Evolutionary conservation across 768 basidiomycete genomes (phyloP).

Genomic region (Suillus placidus): DNA sequence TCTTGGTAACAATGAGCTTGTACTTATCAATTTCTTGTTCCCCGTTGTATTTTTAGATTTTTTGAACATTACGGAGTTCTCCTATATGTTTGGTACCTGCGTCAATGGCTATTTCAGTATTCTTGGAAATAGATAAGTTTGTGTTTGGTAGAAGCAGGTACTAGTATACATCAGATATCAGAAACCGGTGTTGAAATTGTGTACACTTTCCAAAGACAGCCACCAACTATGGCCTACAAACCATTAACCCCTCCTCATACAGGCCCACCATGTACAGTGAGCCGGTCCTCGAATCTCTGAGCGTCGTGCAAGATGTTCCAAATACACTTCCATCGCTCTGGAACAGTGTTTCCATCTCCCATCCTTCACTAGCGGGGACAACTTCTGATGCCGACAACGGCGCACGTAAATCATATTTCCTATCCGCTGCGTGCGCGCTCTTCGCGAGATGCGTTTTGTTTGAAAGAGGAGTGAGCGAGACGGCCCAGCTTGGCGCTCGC

Average conservation of each 20-base stretch:
- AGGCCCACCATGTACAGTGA: slow-evolving; percentile 58
- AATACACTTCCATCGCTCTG: slow-evolving; percentile 72
- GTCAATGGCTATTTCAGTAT: background rate
- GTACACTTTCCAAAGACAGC: background rate
- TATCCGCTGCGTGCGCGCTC: slow-evolving; percentile 2
- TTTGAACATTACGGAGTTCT: background rate
- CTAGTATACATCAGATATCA: background rate
- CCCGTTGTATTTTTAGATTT: background rate
- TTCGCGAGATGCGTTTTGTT: background rate
- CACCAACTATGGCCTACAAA: slow-evolving; percentile 43
- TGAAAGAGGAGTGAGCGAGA: slow-evolving; percentile 40
- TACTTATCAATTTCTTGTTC: background rate
- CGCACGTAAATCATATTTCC: slow-evolving; percentile 44
- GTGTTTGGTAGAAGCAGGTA: background rate
- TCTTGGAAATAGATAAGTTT: background rate
- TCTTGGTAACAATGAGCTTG: background rate
- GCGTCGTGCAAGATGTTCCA: slow-evolving; percentile 52
- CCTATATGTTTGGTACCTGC: background rate
- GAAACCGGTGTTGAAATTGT: background rate
- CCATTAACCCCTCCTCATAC: slow-evolving; percentile 57
- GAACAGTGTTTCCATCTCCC: slow-evolving; percentile 64
- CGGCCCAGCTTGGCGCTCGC: slow-evolving; percentile 60
- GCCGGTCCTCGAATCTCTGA: slow-evolving; percentile 53
- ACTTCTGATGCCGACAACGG: slow-evolving; percentile 51
- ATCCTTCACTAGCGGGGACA: slow-evolving; percentile 37